Conservation (phyloP, 768 basidiomycete species). For the Lentinula sp. region DNA sequence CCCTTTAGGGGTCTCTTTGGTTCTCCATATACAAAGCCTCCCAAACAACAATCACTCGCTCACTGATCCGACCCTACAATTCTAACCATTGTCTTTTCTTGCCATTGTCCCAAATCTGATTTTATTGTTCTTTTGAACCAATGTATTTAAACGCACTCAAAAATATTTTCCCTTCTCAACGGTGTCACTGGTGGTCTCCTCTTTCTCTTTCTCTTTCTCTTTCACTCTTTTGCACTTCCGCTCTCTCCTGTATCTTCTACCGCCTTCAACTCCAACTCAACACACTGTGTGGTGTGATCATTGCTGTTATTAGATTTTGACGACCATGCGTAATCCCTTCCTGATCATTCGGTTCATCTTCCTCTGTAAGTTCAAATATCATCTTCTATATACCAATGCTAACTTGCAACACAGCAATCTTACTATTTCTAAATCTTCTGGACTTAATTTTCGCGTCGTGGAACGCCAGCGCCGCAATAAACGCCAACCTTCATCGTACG, state of each 20-base stretch:
- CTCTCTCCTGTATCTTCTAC: neutral
- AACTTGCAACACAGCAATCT: constrained; percentile 27
- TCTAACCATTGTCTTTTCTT: neutral
- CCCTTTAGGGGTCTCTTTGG: neutral
- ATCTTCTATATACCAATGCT: neutral
- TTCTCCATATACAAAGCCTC: neutral
- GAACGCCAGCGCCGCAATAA: constrained; percentile 38
- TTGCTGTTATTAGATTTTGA: neutral
- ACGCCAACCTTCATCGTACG: constrained; percentile 31
- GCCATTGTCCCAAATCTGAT: neutral
- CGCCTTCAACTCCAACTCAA: neutral
- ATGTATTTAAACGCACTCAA: neutral
- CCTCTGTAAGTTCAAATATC: constrained; percentile 40
- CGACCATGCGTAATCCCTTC: constrained; percentile 43
- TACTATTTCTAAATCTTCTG: constrained; percentile 46
- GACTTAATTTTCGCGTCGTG: constrained; percentile 51
- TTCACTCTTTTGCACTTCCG: neutral
- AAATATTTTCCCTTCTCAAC: neutral
- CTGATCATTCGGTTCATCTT: constrained; percentile 50
- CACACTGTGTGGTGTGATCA: neutral
- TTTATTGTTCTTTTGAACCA: neutral
- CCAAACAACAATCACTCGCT: neutral
- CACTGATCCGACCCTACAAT: neutral
- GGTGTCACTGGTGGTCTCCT: constrained; percentile 1
- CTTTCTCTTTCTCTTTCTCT: neutral